These are phyloP conservation scores for Rhodosporidiobolus odoratus DNA, from an alignment of 768 basidiomycete genomes.

Conservation along the genomic window DNA sequence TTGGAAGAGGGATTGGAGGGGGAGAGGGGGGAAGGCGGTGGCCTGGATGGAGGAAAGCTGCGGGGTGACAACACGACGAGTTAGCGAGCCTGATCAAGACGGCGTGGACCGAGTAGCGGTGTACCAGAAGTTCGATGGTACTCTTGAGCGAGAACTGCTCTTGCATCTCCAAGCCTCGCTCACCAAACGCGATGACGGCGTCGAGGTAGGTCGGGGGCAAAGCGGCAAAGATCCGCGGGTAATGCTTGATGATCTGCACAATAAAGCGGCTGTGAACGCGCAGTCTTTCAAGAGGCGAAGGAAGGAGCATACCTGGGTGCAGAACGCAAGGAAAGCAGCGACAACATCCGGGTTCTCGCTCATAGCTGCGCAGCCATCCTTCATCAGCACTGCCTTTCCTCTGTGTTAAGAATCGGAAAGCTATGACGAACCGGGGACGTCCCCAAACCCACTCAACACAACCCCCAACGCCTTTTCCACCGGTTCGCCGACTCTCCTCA, in stretches of 20 bases:
- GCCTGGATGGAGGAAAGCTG: constrained; percentile 31
- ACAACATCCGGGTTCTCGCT: constrained; percentile 48
- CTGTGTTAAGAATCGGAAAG: background rate
- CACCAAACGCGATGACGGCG: constrained; percentile 45
- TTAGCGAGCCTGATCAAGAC: background rate
- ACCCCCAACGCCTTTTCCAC: constrained; percentile 21
- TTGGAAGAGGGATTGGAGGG: constrained; percentile 41
- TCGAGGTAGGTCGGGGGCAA: constrained; percentile 43
- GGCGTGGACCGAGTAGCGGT: background rate
- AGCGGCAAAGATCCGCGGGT: constrained; percentile 44
- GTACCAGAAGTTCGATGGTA: constrained; percentile 47
- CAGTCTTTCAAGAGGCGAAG: background rate
- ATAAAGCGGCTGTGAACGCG: too few relatives aligned
- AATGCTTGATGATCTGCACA: constrained; percentile 25
- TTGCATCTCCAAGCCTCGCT: constrained; percentile 46
- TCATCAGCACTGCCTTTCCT: background rate
- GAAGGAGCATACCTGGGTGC: constrained; percentile 42
- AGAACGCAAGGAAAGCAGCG: constrained; percentile 48
- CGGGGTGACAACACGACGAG: background rate
- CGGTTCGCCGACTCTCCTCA: constrained; percentile 9
- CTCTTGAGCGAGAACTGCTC: constrained; percentile 48
- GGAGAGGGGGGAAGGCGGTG: constrained; percentile 39
- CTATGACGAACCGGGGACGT: background rate
- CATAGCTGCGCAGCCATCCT: constrained; percentile 26
- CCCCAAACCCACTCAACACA: constrained; percentile 8